These are phyloP conservation scores for Aciculoconidium aculeatum DNA, from an alignment of 805 yeast species.

Conservation along the genomic window DNA sequence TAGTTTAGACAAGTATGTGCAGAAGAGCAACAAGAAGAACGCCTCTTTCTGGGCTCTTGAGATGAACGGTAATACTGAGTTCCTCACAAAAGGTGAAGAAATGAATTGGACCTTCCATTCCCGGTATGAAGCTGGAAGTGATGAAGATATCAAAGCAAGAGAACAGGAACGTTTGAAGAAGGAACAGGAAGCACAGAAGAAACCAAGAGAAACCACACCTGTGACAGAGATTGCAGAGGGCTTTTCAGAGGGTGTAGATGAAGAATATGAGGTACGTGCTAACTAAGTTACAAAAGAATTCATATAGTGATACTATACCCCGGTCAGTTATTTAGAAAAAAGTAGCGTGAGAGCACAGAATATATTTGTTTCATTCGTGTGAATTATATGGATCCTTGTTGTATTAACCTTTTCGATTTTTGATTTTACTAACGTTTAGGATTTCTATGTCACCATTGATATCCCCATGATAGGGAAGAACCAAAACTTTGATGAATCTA, in stretches of 20 bases:
- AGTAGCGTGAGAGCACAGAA: too few species aligned
- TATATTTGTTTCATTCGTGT: too few species aligned
- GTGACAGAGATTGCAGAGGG: slow-evolving; percentile 2
- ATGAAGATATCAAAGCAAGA: slow-evolving; percentile 70
- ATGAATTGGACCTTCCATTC: slow-evolving; percentile 86
- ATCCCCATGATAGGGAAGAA: slow-evolving; percentile 19
- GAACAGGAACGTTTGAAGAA: slow-evolving; percentile 12
- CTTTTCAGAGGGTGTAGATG: slow-evolving; percentile 12
- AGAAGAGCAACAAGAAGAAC: too few species aligned
- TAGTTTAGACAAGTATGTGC: slow-evolving; percentile 62
- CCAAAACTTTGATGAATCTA: slow-evolving; percentile 8
- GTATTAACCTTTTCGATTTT: too few species aligned
- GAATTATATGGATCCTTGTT: too few species aligned
- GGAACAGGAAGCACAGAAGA: slow-evolving; percentile 8
- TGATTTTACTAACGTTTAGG: too few species aligned
- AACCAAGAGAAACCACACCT: slow-evolving; percentile 5
- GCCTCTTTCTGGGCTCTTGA: slow-evolving; percentile 49
- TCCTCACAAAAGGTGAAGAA: slow-evolving; percentile 74
- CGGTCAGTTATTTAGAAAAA: too few species aligned
- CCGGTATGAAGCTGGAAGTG: slow-evolving; percentile 83
- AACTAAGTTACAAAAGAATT: too few species aligned
- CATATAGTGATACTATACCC: too few species aligned
- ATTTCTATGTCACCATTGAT: slow-evolving; percentile 29
- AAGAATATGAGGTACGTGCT: slow-evolving; percentile 23
- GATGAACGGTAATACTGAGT: slow-evolving; percentile 70